Evolutionary conservation across 352 stramenopile genomes (phyloP), one percentile per base, ranked within the genome.

Genomic region (Pythium scleroteichum): DNA sequence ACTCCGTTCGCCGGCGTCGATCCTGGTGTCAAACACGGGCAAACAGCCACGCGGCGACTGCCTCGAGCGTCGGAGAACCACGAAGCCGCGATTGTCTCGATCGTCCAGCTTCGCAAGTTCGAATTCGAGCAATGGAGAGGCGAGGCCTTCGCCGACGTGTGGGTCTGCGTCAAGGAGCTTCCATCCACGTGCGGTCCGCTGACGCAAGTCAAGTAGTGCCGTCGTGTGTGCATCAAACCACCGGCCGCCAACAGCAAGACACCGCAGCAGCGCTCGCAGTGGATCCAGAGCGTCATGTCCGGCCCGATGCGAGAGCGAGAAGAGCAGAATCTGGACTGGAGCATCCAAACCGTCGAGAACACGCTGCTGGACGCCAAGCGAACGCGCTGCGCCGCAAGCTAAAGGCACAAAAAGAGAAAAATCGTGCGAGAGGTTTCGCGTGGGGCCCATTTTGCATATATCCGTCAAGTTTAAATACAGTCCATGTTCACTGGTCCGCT

Each of bases 291-390:
- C 7, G 24, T 23, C 4, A 35, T 52, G 23, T 35, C 23, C 10
- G 24, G 45, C 7, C 24, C 45, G 23, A 52, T 52, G 45, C 45
- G 45, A 16, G 24, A 17, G 7, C 23, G 45, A 14, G 45, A 52
- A 24, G 45, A 52, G 14, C 22, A 23, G 2, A 52, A 39, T 14
- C 13, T 52, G 23, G 24, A 35, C 12, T 52, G 45, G 23, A 52
- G 13, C 23, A 38, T 52, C 12, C 45, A 52, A 13, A 27, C 45
- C 5, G 24, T 52, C 24, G 45, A 52, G 12, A 52, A 52, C 14
- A 12, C 24, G 23, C 45, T 52, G 1, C 23, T 52, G 2, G 45
- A 49, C 42, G 20, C 42, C 2, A 49, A 6, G 12, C 42, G 42
- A 4, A 35, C 5, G 29, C 5, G 10, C 10, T 35, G 40, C 22